phyloP scores from a whole-genome alignment of 2,329 filamentous ascomycete genomes.

The Tolypocladium nubicola region DNA sequence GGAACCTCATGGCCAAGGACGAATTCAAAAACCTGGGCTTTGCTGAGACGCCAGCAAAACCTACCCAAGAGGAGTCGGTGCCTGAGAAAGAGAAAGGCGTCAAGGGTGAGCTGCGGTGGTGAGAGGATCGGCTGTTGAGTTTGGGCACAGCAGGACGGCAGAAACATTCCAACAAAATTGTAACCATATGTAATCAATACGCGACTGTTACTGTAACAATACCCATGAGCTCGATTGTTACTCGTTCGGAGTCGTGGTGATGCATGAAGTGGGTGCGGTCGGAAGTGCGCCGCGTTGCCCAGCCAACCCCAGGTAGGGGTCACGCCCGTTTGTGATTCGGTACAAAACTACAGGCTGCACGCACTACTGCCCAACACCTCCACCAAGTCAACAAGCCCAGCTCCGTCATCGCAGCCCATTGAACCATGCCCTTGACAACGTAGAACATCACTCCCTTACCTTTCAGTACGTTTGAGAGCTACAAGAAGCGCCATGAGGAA shows the following conservation, averaged over 20 bases:
- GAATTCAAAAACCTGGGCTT: constrained; percentile 93
- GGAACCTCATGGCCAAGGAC: constrained; percentile 92
- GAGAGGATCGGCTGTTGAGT: neutral
- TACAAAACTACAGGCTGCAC: constrained; percentile 6
- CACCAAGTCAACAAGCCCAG: constrained; percentile 1
- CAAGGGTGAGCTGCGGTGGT: constrained; percentile 28
- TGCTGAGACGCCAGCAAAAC: constrained; percentile 8
- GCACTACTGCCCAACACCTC: constrained; percentile 2
- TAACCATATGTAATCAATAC: neutral
- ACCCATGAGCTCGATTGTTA: neutral
- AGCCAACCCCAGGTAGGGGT: constrained; percentile 8
- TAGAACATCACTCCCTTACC: neutral
- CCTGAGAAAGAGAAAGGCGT: constrained; percentile 23
- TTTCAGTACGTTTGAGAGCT: neutral
- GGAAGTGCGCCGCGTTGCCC: constrained; percentile 9
- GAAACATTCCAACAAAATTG: neutral
- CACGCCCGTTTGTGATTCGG: constrained; percentile 3
- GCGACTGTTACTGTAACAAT: neutral
- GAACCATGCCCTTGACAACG: neutral
- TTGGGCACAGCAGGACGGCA: neutral
- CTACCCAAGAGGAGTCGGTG: constrained; percentile 11
- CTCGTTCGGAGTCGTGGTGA: neutral
- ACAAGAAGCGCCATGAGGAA: constrained; percentile 15
- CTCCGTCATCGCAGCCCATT: neutral
- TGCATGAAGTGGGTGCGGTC: neutral